Percentiles rank a stretch among this genome's conserved stretches.
These are phyloP conservation scores for Hemileccinum rubropunctum DNA, from an alignment of 768 basidiomycete species.

Conservation along the genomic window DNA sequence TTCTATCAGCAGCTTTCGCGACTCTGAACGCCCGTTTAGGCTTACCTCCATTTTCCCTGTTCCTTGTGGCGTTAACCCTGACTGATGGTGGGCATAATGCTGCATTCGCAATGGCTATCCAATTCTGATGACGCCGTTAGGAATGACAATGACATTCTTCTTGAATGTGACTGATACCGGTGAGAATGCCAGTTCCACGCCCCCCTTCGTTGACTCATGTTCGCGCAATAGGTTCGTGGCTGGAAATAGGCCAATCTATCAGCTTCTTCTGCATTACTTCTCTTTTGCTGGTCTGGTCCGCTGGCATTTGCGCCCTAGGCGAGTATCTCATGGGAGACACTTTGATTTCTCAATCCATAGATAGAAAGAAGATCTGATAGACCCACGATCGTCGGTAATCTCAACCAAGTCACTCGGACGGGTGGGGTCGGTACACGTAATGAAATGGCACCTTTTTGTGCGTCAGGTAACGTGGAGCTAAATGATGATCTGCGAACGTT, in stretches of 20 bases:
- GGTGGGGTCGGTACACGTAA: slow-evolving; percentile 2
- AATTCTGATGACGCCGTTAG: slow-evolving; percentile 32
- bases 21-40: slow-evolving; percentile 63
- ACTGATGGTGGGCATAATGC: slow-evolving; percentile 8
- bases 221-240: slow-evolving; percentile 63
- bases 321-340: slow-evolving; percentile 60
- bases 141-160: slow-evolving; percentile 84
- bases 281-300: slow-evolving; percentile 74
- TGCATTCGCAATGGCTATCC: neutral
- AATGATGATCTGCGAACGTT: neutral
- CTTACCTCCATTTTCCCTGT: slow-evolving; percentile 77
- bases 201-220: slow-evolving; percentile 3
- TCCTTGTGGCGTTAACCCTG: slow-evolving; percentile 72
- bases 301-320: slow-evolving; percentile 69
- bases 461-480: slow-evolving; percentile 2
- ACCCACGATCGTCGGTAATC: slow-evolving; percentile 23
- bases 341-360: slow-evolving; percentile 19
- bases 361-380: slow-evolving; percentile 22
- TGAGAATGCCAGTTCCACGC: slow-evolving; percentile 24
- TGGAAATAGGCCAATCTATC: slow-evolving; percentile 87
- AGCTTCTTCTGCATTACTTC: slow-evolving; percentile 86
- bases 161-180: slow-evolving; percentile 79
- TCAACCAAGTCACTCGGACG: slow-evolving; percentile 1
- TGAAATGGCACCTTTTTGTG: neutral
- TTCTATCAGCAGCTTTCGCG: slow-evolving; percentile 68